Conservation (phyloP, 1,284 basidiomycete species). For the Heterobasidion annosum region DNA sequence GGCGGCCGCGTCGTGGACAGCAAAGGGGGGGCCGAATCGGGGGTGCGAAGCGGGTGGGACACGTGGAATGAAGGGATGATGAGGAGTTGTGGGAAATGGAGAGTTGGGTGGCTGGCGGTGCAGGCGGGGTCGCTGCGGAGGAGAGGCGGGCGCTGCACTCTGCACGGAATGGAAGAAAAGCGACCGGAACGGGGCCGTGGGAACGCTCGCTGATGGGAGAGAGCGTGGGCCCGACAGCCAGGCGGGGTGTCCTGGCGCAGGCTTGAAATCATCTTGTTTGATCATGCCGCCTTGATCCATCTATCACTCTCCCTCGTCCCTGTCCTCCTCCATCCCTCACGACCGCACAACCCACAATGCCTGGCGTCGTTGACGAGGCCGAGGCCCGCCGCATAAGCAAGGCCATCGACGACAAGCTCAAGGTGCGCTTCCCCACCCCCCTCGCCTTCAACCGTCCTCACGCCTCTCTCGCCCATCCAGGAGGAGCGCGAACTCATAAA, state of each 20-base stretch:
- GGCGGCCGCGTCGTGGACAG: too few species aligned
- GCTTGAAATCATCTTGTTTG: background rate
- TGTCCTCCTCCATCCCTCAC: background rate
- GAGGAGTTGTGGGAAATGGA: too few species aligned
- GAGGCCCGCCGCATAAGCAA: conserved; percentile 47
- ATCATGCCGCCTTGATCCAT: background rate
- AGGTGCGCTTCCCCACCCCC: conserved; percentile 27
- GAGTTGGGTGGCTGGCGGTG: too few species aligned
- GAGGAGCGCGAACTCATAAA: conserved; percentile 38
- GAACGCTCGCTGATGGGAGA: too few species aligned
- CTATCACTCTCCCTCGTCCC: background rate
- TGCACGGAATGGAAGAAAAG: too few species aligned
- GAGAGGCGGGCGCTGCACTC: too few species aligned
- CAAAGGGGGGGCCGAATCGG: too few species aligned
- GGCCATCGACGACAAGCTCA: conserved; percentile 64
- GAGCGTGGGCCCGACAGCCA: too few species aligned
- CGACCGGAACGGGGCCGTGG: too few species aligned
- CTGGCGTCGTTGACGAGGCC: conserved; percentile 27
- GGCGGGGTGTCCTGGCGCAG: background rate
- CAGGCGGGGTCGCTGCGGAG: too few species aligned
- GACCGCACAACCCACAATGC: conserved; percentile 11
- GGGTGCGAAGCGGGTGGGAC: too few species aligned
- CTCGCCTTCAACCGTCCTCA: background rate
- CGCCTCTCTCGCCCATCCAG: conserved; percentile 20
- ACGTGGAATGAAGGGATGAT: too few species aligned